These are phyloP conservation scores for Mycena floridula DNA, from an alignment of 768 basidiomycete species.

Conservation along the genomic window DNA sequence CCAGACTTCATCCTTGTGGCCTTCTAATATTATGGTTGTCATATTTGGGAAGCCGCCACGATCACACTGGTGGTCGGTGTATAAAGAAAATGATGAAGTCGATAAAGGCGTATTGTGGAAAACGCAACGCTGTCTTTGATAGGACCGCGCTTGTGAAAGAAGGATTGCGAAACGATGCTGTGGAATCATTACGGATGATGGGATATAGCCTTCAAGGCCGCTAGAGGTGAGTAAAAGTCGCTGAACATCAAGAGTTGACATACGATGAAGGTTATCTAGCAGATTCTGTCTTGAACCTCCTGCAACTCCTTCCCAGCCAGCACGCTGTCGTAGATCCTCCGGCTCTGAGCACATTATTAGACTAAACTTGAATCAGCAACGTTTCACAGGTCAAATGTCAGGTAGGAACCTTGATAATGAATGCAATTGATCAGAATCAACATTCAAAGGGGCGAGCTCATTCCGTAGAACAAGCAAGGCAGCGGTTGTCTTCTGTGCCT, in stretches of 20 bases:
- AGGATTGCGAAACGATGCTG: slow-evolving; percentile 81
- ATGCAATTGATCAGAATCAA: slow-evolving; percentile 78
- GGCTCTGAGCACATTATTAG: slow-evolving; percentile 89
- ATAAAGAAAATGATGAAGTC: slow-evolving; percentile 66
- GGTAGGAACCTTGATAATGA: slow-evolving; percentile 72
- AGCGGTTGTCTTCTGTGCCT: slow-evolving; percentile 68
- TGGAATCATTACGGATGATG: slow-evolving; percentile 90
- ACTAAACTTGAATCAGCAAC: slow-evolving; percentile 32
- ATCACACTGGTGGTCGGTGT: slow-evolving; percentile 80
- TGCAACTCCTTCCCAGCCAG: slow-evolving; percentile 85
- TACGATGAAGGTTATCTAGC: slow-evolving; percentile 80
- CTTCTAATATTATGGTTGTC: slow-evolving; percentile 79
- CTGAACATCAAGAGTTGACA: slow-evolving; percentile 12
- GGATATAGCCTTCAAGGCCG: slow-evolving; percentile 64
- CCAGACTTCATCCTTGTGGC: slow-evolving; percentile 95
- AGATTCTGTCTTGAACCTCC: slow-evolving; percentile 74
- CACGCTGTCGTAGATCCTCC: slow-evolving; percentile 74
- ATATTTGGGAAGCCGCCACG: slow-evolving; percentile 77
- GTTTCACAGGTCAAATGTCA: slow-evolving; percentile 12
- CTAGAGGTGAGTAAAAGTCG: slow-evolving; percentile 3
- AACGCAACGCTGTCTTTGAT: slow-evolving; percentile 77
- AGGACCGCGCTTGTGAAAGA: slow-evolving; percentile 74
- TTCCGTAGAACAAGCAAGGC: slow-evolving; percentile 84
- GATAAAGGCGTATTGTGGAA: slow-evolving; percentile 76
- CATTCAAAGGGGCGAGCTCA: slow-evolving; percentile 79